phyloP scores from a whole-genome alignment of 129 eudicot species.

The Tanacetum coccineum region DNA sequence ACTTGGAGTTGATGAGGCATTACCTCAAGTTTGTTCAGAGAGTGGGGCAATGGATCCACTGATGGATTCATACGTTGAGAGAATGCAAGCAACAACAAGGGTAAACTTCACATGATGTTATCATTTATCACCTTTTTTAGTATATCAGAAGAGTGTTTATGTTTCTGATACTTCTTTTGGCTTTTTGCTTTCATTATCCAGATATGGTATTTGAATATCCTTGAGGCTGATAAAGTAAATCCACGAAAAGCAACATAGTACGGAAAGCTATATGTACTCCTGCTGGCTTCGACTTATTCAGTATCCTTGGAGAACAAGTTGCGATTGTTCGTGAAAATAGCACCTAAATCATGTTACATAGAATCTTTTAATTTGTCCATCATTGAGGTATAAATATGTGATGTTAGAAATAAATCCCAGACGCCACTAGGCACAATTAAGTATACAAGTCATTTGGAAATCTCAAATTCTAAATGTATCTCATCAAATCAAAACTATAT shows the following conservation, averaged over 20 bases:
- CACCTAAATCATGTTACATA: too few relatives aligned
- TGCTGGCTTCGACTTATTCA: too few relatives aligned
- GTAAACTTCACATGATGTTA: constrained; percentile 32
- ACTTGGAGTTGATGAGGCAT: too few relatives aligned
- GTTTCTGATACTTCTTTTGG: constrained; percentile 9
- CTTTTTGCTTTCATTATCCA: constrained; percentile 21
- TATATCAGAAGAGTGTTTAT: neutral
- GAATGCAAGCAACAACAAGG: constrained; percentile 99
- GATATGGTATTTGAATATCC: constrained; percentile 98
- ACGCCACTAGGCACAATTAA: neutral
- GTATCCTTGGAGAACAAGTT: too few relatives aligned
- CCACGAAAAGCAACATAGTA: constrained; percentile 92
- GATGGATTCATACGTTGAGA: too few relatives aligned
- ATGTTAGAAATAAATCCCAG: neutral
- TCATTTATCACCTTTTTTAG: neutral
- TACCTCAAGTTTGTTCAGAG: too few relatives aligned
- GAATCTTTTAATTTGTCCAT: constrained; percentile 90
- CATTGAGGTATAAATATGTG: constrained; percentile 58
- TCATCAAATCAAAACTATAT: too few relatives aligned
- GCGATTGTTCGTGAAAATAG: too few relatives aligned
- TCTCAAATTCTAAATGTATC: too few relatives aligned
- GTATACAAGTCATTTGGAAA: constrained; percentile 8
- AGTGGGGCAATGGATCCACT: constrained; percentile 99
- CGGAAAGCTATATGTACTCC: constrained; percentile 94
- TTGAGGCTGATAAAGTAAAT: constrained; percentile 90